Percentiles rank a stretch among this genome's conserved stretches.
Evolutionary conservation across 306 rosid species (phyloP).

Genomic region (Medicago arabica): DNA sequence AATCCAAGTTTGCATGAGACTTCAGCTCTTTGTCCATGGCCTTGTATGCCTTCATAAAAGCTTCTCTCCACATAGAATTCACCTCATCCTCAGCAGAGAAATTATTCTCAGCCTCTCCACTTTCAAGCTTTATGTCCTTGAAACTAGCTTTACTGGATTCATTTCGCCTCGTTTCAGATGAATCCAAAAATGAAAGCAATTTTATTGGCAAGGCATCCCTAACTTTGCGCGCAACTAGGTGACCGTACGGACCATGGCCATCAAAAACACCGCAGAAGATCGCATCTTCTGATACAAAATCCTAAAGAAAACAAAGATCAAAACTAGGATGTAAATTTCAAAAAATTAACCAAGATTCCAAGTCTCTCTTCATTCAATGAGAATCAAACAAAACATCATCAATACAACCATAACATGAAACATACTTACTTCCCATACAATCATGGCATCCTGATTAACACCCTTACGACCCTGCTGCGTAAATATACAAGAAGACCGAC

Average conservation of each 20-base stretch:
- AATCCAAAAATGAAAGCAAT: conserved; percentile 71
- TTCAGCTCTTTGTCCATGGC: conserved; percentile 94
- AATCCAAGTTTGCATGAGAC: conserved; percentile 89
- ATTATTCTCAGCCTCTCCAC: conserved; percentile 68
- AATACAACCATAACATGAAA: background rate
- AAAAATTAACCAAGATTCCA: conserved; percentile 17
- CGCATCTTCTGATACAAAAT: conserved; percentile 82
- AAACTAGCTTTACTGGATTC: conserved; percentile 61
- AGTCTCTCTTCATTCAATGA: conserved; percentile 15
- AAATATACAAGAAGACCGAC: conserved; percentile 79
- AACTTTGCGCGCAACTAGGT: conserved; percentile 90
- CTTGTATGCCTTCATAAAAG: conserved; percentile 85
- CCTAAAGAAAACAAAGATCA: conserved; percentile 58
- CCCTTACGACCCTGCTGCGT: conserved; percentile 97
- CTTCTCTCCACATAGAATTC: conserved; percentile 80
- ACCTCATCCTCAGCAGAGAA: conserved; percentile 58
- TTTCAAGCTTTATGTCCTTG: conserved; percentile 53
- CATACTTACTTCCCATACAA: conserved; percentile 95
- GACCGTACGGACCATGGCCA: conserved; percentile 97
- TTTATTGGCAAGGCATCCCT: conserved; percentile 81
- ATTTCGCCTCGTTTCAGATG: conserved; percentile 63
- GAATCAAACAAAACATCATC: conserved; percentile 5
- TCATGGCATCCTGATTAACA: conserved; percentile 96
- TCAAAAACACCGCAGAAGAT: conserved; percentile 93
- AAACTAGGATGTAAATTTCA: conserved; percentile 33